These are phyloP conservation scores for Ambispora gerdemannii DNA, from an alignment of 192 early-diverging fungal genomes.

Conservation along the genomic window DNA sequence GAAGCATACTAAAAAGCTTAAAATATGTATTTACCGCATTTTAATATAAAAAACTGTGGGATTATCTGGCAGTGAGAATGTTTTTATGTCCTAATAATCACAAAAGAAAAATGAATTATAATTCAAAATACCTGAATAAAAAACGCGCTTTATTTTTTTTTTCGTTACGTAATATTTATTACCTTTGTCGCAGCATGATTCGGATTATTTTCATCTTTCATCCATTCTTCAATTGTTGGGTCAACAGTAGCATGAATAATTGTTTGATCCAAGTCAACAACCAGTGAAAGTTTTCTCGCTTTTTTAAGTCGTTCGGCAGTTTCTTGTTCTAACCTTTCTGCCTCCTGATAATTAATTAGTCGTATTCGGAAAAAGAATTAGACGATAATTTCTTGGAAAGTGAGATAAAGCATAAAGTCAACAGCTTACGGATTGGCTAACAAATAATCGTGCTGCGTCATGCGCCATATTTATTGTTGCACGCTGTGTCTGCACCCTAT, in stretches of 20 bases:
- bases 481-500: constrained; percentile 32
- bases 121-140: too few species aligned
- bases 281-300: constrained; percentile 74
- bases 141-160: too few species aligned
- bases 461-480: constrained; percentile 81
- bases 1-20: not conserved
- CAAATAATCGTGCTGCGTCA: constrained; percentile 65
- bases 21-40: constrained; percentile 52
- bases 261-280: constrained; percentile 97
- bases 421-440: constrained; percentile 52
- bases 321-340: constrained; percentile 66
- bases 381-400: too few species aligned
- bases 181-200: constrained; percentile 52
- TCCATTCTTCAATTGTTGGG: constrained; percentile 71
- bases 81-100: constrained; percentile 64
- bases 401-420: too few species aligned
- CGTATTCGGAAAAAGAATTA: constrained; percentile 28
- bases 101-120: too few species aligned
- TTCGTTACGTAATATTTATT: not conserved
- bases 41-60: constrained; percentile 80
- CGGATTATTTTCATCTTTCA: constrained; percentile 57
- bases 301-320: constrained; percentile 61
- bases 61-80: constrained; percentile 70
- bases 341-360: constrained; percentile 51
- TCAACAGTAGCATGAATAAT: constrained; percentile 91